Conservation (phyloP, 2,329 filamentous ascomycete species). For the Huntiella abstrusa region DNA sequence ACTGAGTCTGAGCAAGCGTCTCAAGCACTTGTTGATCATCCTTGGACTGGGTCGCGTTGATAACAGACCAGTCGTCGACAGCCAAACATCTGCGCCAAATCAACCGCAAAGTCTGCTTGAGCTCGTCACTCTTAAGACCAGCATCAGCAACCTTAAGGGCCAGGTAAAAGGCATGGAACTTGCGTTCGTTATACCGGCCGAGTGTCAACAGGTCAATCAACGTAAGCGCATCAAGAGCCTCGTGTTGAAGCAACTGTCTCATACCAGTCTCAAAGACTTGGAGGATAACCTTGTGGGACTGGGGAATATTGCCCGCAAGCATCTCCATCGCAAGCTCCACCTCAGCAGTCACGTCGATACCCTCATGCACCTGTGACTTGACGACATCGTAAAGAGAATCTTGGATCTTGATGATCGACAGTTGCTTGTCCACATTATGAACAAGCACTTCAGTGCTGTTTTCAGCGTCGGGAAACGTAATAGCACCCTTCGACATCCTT, state of each 20-base stretch:
- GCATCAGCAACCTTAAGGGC: conserved; percentile 45
- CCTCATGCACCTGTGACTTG: conserved; percentile 43
- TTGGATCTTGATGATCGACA: conserved; percentile 60
- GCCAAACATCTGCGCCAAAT: conserved; percentile 82
- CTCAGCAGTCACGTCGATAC: conserved; percentile 64
- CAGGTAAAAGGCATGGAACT: conserved; percentile 46
- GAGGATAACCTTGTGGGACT: conserved; percentile 45
- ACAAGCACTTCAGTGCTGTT: conserved; percentile 24
- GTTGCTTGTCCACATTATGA: conserved; percentile 39
- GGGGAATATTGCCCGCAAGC: conserved; percentile 35
- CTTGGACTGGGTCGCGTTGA: conserved; percentile 61
- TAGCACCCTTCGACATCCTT: conserved; percentile 14
- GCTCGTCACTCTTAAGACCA: conserved; percentile 35
- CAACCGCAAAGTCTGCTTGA: conserved; percentile 36
- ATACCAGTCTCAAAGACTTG: conserved; percentile 55
- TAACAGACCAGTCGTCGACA: conserved; percentile 63
- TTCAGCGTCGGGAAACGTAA: conserved; percentile 14
- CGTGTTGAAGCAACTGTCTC: conserved; percentile 48
- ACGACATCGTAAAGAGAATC: conserved; percentile 57
- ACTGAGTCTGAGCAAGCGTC: conserved; percentile 43
- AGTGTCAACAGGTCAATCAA: conserved; percentile 66
- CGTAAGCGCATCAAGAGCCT: conserved; percentile 45
- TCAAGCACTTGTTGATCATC: conserved; percentile 49
- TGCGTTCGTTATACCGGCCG: conserved; percentile 23
- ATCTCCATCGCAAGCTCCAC: conserved; percentile 56